Evolutionary conservation across 2,329 filamentous ascomycete species (phyloP).

Genomic region (Curvularia sp.): DNA sequence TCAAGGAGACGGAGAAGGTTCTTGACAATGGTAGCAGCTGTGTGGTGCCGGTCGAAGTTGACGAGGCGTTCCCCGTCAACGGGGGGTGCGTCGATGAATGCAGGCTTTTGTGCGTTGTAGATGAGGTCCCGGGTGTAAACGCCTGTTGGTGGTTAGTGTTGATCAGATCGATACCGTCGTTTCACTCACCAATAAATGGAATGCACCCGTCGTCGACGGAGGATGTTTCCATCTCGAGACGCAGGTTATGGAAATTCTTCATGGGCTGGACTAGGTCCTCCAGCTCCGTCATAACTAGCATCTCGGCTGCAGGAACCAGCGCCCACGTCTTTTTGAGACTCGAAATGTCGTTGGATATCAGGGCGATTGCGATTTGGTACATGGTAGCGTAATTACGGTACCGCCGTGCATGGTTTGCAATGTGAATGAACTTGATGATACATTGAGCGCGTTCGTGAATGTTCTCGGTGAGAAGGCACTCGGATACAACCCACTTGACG

Average conservation of each 20-base stretch:
- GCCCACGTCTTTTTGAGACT: conserved; percentile 75
- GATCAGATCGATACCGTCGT: background rate
- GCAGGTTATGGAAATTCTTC: conserved; percentile 77
- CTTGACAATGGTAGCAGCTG: conserved; percentile 78
- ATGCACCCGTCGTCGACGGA: conserved; percentile 75
- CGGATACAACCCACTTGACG: conserved; percentile 85
- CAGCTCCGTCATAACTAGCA: conserved; percentile 70
- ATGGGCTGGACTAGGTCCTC: conserved; percentile 77
- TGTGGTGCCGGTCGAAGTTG: conserved; percentile 83
- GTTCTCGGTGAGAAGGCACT: conserved; percentile 75
- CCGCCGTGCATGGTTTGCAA: conserved; percentile 75
- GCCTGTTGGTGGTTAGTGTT: conserved; percentile 47
- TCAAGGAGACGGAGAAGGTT: conserved; percentile 79
- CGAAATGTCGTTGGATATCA: conserved; percentile 75
- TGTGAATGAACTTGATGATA: conserved; percentile 82
- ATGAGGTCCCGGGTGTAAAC: conserved; percentile 83
- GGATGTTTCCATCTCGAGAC: conserved; percentile 78
- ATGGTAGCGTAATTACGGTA: conserved; percentile 85
- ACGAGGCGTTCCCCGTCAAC: conserved; percentile 67
- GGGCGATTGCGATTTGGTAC: conserved; percentile 78
- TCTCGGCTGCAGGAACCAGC: conserved; percentile 69
- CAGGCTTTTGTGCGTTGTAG: conserved; percentile 80
- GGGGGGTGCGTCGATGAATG: conserved; percentile 73
- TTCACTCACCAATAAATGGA: conserved; percentile 74
- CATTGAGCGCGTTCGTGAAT: conserved; percentile 76